Conservation (phyloP, 2,329 filamentous ascomycete genomes). For the Sporothrix brunneoviolacea region DNA sequence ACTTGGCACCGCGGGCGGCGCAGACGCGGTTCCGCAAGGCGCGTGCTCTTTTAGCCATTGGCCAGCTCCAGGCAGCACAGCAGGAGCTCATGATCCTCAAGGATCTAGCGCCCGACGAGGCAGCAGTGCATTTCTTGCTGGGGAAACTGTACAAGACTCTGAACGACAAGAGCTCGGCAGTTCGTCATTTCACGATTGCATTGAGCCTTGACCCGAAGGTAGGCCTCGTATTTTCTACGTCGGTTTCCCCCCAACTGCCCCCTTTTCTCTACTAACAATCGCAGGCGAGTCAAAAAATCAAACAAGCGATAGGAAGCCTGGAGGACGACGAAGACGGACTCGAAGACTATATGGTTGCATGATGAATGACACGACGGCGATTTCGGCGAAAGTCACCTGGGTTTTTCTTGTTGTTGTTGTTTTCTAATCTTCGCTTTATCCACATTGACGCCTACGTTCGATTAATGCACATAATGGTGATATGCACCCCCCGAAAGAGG, state of each 20-base stretch:
- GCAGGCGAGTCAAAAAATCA: conserved; percentile 87
- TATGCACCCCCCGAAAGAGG: too few species aligned
- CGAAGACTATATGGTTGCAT: conserved; percentile 58
- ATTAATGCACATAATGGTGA: background rate
- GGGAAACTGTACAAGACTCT: conserved; percentile 73
- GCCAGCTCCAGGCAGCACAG: conserved; percentile 63
- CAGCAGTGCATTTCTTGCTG: conserved; percentile 90
- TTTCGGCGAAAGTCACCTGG: background rate
- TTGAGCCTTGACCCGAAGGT: conserved; percentile 96
- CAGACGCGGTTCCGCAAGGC: conserved; percentile 92
- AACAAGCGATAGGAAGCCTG: conserved; percentile 89
- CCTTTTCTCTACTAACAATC: conserved; percentile 20
- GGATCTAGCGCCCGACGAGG: conserved; percentile 86
- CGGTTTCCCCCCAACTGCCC: background rate
- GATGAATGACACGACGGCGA: conserved; percentile 22
- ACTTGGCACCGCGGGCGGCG: conserved; percentile 72
- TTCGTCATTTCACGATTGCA: conserved; percentile 90
- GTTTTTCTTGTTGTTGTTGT: background rate
- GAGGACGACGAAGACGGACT: conserved; percentile 73
- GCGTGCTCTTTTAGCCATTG: conserved; percentile 71
- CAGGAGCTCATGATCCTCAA: conserved; percentile 82
- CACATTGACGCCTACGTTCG: background rate
- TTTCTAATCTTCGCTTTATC: background rate
- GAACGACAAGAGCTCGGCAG: conserved; percentile 69
- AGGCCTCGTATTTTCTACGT: conserved; percentile 25